Percentiles rank a stretch among this genome's conserved stretches.
Conservation (phyloP, 2,329 filamentous ascomycete species). For the Ilyonectria robusta region DNA sequence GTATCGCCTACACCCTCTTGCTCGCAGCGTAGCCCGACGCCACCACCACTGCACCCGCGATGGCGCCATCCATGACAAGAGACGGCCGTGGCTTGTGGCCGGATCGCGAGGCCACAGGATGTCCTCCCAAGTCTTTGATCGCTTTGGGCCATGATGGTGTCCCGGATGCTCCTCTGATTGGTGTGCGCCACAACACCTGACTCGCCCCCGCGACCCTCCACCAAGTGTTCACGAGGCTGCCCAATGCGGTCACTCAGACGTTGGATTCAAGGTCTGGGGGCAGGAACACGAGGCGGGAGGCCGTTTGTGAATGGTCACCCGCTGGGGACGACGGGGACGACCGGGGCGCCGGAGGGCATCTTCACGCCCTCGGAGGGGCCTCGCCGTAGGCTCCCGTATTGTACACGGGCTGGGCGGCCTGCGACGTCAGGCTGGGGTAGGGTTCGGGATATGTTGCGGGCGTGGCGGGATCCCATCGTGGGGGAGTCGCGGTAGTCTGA, state of each 20-base stretch:
- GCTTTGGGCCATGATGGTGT: slow-evolving; percentile 39
- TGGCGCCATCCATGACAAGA: slow-evolving; percentile 41
- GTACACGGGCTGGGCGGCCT: slow-evolving; percentile 57
- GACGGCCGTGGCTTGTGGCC: slow-evolving; percentile 27
- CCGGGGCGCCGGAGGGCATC: slow-evolving; percentile 29
- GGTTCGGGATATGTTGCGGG: slow-evolving; percentile 56
- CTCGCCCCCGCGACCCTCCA: slow-evolving; percentile 50
- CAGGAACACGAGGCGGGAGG: slow-evolving; percentile 41
- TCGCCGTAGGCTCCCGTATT: slow-evolving; percentile 59
- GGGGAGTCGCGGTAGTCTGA: slow-evolving; percentile 54
- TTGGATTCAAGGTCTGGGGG: slow-evolving; percentile 32
- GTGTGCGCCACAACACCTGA: slow-evolving; percentile 57
- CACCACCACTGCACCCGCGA: slow-evolving; percentile 40
- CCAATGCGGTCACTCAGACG: slow-evolving; percentile 44
- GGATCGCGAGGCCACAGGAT: slow-evolving; percentile 28
- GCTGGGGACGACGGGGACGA: slow-evolving; percentile 19
- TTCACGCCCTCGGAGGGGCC: slow-evolving; percentile 59
- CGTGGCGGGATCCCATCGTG: slow-evolving; percentile 59
- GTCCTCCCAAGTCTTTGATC: background rate
- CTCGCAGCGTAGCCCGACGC: slow-evolving; percentile 16
- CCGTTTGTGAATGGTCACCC: slow-evolving; percentile 40
- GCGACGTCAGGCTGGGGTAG: slow-evolving; percentile 57
- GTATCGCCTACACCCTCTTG: slow-evolving; percentile 28
- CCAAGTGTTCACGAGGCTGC: slow-evolving; percentile 50
- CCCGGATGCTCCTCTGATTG: slow-evolving; percentile 50